Evolutionary conservation across 768 basidiomycete genomes (phyloP).

Genomic region (Lepiota venenata): DNA sequence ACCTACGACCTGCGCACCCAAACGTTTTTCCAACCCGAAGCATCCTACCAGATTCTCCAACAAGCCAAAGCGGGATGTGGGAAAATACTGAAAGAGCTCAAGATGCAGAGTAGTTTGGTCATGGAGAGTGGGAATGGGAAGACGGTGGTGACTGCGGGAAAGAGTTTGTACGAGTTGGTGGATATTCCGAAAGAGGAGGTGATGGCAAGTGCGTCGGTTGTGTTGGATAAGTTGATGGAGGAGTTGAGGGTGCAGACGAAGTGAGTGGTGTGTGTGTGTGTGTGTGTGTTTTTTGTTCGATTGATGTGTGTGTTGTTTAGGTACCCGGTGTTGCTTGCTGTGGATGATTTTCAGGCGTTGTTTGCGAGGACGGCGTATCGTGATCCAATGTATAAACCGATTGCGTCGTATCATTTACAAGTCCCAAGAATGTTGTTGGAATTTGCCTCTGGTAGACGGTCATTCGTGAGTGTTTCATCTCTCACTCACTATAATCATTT

Average conservation of each 20-base stretch:
- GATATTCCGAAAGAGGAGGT: conserved; percentile 48
- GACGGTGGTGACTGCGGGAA: conserved; percentile 38
- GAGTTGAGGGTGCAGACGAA: conserved; percentile 61
- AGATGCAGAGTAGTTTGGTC: conserved; percentile 35
- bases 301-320: conserved; percentile 37
- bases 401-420: conserved; percentile 77
- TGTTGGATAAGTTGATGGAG: conserved; percentile 55
- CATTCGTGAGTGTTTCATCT: conserved; percentile 57
- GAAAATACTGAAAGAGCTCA: conserved; percentile 36
- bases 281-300: too few relatives aligned
- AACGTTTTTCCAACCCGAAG: conserved; percentile 71
- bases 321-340: conserved; percentile 74
- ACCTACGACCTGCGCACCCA: conserved; percentile 72
- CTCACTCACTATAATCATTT: too few relatives aligned
- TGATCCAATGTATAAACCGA: conserved; percentile 63
- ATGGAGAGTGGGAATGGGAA: conserved; percentile 54
- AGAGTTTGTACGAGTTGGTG: conserved; percentile 51
- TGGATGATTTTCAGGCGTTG: conserved; percentile 87
- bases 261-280: conserved; percentile 35
- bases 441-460: conserved; percentile 67
- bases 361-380: conserved; percentile 68
- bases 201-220: conserved; percentile 43
- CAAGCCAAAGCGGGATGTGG: conserved; percentile 61
- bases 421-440: conserved; percentile 77
- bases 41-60: conserved; percentile 60